These are phyloP conservation scores for Naematelia aurantialba DNA, from an alignment of 768 basidiomycete genomes.

Conservation along the genomic window DNA sequence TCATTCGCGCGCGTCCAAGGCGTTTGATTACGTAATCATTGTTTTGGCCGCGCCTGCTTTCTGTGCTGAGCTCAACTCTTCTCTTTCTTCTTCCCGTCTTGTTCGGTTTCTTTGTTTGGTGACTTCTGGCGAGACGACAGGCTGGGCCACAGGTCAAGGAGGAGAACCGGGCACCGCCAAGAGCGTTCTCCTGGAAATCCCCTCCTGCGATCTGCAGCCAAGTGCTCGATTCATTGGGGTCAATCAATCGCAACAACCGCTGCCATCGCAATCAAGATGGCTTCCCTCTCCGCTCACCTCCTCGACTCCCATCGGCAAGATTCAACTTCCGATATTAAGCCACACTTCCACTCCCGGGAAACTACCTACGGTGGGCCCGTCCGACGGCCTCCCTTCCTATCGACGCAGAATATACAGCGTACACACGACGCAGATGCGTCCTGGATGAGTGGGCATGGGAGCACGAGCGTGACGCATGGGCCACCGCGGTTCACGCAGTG, in stretches of 20 bases:
- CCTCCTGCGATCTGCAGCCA: no score
- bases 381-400: background rate
- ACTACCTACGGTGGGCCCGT: background rate
- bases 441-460: conserved; percentile 19
- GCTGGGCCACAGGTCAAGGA: no score
- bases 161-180: no score
- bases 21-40: background rate
- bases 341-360: background rate
- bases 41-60: conserved; percentile 10
- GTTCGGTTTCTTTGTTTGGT: background rate
- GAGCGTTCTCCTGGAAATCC: no score
- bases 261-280: background rate
- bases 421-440: conserved; percentile 11
- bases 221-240: background rate
- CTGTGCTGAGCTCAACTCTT: conserved; percentile 2
- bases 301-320: conserved; percentile 38
- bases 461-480: background rate
- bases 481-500: conserved; percentile 58
- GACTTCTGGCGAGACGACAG: no score
- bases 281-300: conserved; percentile 33
- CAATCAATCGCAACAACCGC: background rate
- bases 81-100: background rate
- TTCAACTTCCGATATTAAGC: conserved; percentile 10
- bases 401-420: conserved; percentile 5
- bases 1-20: background rate